A percentile compares a stretch with the other conserved stretches of the same genome.
Evolutionary conservation across 2,329 filamentous ascomycete genomes (phyloP).

Genomic region (Domatiomyces catenatus): DNA sequence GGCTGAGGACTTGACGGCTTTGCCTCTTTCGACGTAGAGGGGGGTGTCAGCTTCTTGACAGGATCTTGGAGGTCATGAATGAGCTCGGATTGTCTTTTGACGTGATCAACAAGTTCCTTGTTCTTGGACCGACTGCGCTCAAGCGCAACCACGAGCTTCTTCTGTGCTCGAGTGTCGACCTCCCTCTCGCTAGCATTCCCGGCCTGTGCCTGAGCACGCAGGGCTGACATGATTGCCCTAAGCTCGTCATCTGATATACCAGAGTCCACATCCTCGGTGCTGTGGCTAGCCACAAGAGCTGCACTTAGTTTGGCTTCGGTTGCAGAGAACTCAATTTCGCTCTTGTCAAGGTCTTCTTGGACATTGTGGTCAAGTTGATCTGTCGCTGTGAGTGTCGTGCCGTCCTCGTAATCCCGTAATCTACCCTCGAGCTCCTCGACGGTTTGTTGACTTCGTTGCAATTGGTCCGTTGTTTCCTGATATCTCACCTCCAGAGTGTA

Average conservation of each 20-base stretch:
- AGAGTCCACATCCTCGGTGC: not conserved
- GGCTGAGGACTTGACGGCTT: constrained; percentile 5
- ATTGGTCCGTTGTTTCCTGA: constrained; percentile 29
- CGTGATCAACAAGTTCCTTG: constrained; percentile 9
- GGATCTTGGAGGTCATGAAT: constrained; percentile 10
- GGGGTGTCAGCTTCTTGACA: not conserved
- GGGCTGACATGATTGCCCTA: constrained; percentile 17
- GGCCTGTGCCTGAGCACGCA: constrained; percentile 14
- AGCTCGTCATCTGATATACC: constrained; percentile 16
- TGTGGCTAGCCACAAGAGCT: constrained; percentile 9
- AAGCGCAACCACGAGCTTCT: constrained; percentile 13
- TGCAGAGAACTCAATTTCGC: constrained; percentile 4
- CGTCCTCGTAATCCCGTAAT: constrained; percentile 15
- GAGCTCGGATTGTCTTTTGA: constrained; percentile 12
- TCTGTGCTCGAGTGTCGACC: constrained; percentile 12
- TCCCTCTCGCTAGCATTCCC: constrained; percentile 12
- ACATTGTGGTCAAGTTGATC: constrained; percentile 6
- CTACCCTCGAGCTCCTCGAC: constrained; percentile 17
- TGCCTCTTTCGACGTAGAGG: not conserved
- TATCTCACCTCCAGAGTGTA: constrained; percentile 31
- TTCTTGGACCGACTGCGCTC: constrained; percentile 14
- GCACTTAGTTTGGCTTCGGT: constrained; percentile 14
- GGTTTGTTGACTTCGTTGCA: constrained; percentile 14
- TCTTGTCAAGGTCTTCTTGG: not conserved
- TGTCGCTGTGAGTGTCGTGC: constrained; percentile 3